Conservation (phyloP, 2,329 filamentous ascomycete genomes). For the Exophiala lecanii-corni region DNA sequence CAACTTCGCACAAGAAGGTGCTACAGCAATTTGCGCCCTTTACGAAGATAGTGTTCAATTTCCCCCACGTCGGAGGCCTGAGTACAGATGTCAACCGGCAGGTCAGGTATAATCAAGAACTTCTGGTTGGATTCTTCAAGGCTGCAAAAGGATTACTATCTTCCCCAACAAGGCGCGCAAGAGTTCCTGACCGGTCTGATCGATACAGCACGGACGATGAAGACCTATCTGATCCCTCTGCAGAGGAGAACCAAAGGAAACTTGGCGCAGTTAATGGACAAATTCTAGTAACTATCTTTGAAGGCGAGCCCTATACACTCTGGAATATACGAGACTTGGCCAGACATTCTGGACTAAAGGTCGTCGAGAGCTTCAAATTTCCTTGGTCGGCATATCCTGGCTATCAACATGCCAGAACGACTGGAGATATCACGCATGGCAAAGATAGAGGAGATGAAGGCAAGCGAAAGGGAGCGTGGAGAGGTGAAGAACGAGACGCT, state of each 20-base stretch:
- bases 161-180: constrained; percentile 16
- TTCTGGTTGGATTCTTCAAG: constrained; percentile 47
- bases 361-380: constrained; percentile 45
- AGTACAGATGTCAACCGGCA: constrained; percentile 91
- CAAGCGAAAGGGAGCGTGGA: constrained; percentile 39
- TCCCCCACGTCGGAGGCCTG: constrained; percentile 90
- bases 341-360: constrained; percentile 55
- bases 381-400: constrained; percentile 44
- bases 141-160: constrained; percentile 36
- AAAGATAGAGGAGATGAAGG: constrained; percentile 27
- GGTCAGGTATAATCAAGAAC: constrained; percentile 78
- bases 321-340: constrained; percentile 92
- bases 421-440: constrained; percentile 42
- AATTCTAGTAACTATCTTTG: constrained; percentile 83
- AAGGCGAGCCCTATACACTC: constrained; percentile 87
- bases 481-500: constrained; percentile 44
- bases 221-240: constrained; percentile 22
- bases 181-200: constrained; percentile 6
- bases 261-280: constrained; percentile 35
- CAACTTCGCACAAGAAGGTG: constrained; percentile 27
- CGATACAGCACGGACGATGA: constrained; percentile 24
- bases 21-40: constrained; percentile 44
- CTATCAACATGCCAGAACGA: constrained; percentile 44
- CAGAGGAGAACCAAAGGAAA: constrained; percentile 10
- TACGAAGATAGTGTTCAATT: constrained; percentile 89